Evolutionary conservation across 257 asterid genomes (phyloP), one percentile per base, ranked within the genome.

Genomic region (Solanum pennellii): DNA sequence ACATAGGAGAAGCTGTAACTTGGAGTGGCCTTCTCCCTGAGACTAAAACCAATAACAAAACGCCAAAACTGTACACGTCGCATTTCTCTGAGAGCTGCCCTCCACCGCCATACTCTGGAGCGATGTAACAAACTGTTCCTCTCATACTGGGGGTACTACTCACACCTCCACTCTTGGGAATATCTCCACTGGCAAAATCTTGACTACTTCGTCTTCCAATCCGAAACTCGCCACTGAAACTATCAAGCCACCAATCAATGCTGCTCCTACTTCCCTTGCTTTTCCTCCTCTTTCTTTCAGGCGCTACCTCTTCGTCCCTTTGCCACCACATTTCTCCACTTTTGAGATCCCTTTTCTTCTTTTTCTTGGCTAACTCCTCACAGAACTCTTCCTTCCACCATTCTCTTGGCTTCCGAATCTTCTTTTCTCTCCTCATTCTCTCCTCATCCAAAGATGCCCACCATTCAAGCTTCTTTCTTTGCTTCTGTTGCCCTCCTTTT

Each of bases 311-410:
- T 6, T 94, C 95, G 33, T 95, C 97, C 91, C 92, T 92, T 87
- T 95, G 97, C 97, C 98, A 95, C 99, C 97, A 95, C 89, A 91
- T 45, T 71, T 93, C 98, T 11, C 93, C 96, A 2, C 88, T 93
- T 39, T 73, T 84, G 14, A 18, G 86, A n/a, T 84, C 91, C 69
- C 93, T 87, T 86, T 91, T 94, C 89, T 95, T 94, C 92, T 93
- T 96, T 88, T 95, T 96, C 91, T 93, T 95, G 41, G 95, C 69
- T 41, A 96, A 76, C 73, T 96, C 99, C 15, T 95, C 98, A 35
- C 98, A 96, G 72, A 94, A 95, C 87, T 96, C 99, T 75, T 96
- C 99, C 92, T 94, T 95, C 99, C 99, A 96, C 98, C 98, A 96
- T 89, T 96, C 98, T 86, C 94, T 92, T 15, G 98, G 98, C 86